Percentiles rank a stretch among this genome's conserved stretches.
Evolutionary conservation across 176 grass and related monocot species (phyloP).

Genomic region (Aegilops tauschii): DNA sequence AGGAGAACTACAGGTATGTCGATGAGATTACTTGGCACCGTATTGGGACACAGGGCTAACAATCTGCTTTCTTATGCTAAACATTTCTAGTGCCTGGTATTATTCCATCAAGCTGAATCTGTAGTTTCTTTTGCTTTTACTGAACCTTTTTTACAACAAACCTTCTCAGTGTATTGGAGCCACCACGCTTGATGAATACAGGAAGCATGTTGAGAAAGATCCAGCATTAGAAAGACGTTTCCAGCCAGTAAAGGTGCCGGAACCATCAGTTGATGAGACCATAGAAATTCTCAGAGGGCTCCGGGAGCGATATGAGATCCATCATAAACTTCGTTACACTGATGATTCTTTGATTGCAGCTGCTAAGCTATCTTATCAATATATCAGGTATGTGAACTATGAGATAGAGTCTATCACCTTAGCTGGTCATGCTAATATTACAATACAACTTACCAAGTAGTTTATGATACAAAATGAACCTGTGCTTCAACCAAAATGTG

Average conservation of each 20-base stretch:
- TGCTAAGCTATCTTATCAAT: conserved; percentile 85
- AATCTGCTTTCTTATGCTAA: background rate
- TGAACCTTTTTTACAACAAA: background rate
- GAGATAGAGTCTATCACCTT: conserved; percentile 15
- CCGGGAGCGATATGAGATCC: conserved; percentile 86
- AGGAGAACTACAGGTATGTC: conserved; percentile 88
- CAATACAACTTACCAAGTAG: background rate
- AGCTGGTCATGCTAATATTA: background rate
- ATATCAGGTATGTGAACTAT: conserved; percentile 66
- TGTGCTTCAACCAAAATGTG: background rate
- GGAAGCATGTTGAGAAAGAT: conserved; percentile 95
- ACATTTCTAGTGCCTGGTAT: background rate
- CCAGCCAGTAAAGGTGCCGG: conserved; percentile 95
- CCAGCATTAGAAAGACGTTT: conserved; percentile 92
- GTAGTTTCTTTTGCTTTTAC: background rate
- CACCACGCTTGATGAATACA: conserved; percentile 92
- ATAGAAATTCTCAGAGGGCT: conserved; percentile 91
- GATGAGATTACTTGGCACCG: conserved; percentile 22
- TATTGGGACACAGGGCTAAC: background rate
- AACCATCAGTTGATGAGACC: conserved; percentile 93
- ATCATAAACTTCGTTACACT: conserved; percentile 90
- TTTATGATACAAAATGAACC: background rate
- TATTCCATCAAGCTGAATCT: background rate
- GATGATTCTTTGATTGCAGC: conserved; percentile 75
- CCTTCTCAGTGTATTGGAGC: conserved; percentile 82